A percentile compares a stretch with the other conserved stretches of the same genome.
Evolutionary conservation across 2,329 filamentous ascomycete species (phyloP).

Genomic region (Ascocoryne sarcoides): DNA sequence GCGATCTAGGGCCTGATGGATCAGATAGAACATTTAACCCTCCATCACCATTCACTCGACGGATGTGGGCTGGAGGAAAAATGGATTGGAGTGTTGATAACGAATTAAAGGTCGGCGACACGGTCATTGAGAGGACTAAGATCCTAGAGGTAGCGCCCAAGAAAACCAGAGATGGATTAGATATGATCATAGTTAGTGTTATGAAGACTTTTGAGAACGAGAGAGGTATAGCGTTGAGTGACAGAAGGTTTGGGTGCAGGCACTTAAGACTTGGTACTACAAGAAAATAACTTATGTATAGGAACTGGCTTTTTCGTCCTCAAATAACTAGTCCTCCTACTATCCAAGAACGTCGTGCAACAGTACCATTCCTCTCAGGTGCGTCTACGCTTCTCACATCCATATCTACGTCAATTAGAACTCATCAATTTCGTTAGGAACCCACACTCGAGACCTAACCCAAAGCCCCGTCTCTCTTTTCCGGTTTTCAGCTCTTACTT

Average conservation of each 20-base stretch:
- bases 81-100: conserved; percentile 41
- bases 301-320: conserved; percentile 27
- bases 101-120: conserved; percentile 43
- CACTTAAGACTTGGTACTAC: neutral
- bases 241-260: conserved; percentile 37
- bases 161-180: conserved; percentile 42
- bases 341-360: too few relatives aligned
- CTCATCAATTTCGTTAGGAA: conserved; percentile 16
- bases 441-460: conserved; percentile 26
- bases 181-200: conserved; percentile 58
- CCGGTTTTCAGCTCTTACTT: conserved; percentile 75
- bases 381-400: too few relatives aligned
- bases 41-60: conserved; percentile 47
- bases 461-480: conserved; percentile 43
- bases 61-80: conserved; percentile 60
- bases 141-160: conserved; percentile 47
- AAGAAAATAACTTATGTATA: conserved; percentile 5
- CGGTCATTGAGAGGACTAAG: conserved; percentile 46
- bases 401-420: too few relatives aligned
- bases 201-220: conserved; percentile 49
- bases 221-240: conserved; percentile 42
- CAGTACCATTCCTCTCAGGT: too few relatives aligned
- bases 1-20: conserved; percentile 48
- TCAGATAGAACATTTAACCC: conserved; percentile 54
- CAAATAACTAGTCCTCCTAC: conserved; percentile 21